Conservation (phyloP, 1,284 basidiomycete genomes). For the Sphagnurus paluster region DNA sequence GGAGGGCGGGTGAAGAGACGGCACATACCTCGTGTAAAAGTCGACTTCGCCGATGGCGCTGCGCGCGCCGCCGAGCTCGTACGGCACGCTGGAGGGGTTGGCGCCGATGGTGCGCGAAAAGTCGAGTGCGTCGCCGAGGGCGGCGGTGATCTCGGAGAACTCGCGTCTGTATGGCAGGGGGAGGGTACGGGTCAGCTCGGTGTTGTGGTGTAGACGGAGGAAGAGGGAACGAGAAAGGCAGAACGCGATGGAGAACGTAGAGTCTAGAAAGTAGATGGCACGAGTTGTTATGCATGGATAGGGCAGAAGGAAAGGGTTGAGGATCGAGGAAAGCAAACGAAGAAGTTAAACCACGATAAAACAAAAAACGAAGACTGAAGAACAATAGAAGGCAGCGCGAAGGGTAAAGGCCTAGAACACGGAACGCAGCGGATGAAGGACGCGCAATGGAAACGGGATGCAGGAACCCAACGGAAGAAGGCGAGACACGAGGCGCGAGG, state of each 20-base stretch:
- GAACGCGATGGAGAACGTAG: not conserved
- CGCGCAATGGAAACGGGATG: not conserved
- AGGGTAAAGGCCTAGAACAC: no score
- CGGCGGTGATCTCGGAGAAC: conserved; percentile 84
- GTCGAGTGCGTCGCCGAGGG: conserved; percentile 88
- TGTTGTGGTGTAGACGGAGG: conserved; percentile 3
- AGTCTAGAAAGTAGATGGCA: no score
- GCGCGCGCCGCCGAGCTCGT: conserved; percentile 67
- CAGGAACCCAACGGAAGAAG: not conserved
- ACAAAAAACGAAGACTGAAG: not conserved
- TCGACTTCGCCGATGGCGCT: conserved; percentile 89
- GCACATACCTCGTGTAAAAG: conserved; percentile 82
- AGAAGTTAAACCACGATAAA: no score
- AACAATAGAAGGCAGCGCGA: not conserved
- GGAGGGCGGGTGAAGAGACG: not conserved
- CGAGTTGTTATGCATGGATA: no score
- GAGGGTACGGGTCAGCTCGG: not conserved
- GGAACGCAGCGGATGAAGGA: not conserved
- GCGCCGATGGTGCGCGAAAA: conserved; percentile 90
- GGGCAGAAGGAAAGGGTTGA: no score
- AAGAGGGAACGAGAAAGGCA: not conserved
- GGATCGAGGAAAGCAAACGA: no score
- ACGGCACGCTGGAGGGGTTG: conserved; percentile 43
- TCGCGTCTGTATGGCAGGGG: conserved; percentile 51
- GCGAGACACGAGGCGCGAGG: not conserved